phyloP scores from a whole-genome alignment of 139 green algal species.

The Chlorella ohadii region DNA sequence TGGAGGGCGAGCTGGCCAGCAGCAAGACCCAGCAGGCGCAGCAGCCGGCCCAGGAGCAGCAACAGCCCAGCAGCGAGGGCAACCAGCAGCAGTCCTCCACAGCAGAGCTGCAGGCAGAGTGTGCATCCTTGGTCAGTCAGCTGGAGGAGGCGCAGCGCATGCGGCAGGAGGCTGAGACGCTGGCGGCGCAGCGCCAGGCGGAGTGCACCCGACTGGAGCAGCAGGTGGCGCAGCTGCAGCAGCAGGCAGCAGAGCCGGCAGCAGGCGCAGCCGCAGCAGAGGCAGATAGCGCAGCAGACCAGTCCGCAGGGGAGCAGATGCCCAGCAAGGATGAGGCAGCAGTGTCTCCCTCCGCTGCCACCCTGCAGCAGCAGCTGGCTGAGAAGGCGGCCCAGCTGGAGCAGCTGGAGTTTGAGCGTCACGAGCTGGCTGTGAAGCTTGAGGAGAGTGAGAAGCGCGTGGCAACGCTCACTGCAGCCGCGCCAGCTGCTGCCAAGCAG shows the following conservation, averaged over 20 bases:
- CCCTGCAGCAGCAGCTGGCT: constrained; percentile 3
- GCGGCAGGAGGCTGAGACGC: background rate
- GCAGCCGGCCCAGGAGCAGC: background rate
- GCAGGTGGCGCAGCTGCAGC: background rate
- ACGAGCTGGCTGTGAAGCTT: constrained; percentile 28
- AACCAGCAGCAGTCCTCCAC: background rate
- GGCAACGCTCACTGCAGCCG: background rate
- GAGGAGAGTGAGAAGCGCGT: constrained; percentile 28
- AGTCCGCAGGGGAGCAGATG: background rate
- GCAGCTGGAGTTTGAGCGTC: constrained; percentile 35
- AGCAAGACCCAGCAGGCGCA: background rate
- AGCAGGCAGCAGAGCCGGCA: constrained; percentile 2
- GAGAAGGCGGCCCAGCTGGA: constrained; percentile 4
- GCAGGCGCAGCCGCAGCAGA: background rate
- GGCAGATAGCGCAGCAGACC: background rate
- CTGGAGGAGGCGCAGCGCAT: constrained; percentile 4
- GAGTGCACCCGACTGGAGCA: background rate
- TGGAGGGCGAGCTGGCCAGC: constrained; percentile 30
- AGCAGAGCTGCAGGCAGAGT: background rate
- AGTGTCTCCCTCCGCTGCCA: background rate
- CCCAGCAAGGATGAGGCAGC: background rate
- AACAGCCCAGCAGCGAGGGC: background rate
- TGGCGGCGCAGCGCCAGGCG: too few species aligned
- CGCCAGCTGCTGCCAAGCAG: background rate
- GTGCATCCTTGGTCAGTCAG: background rate